phyloP scores from a whole-genome alignment of 257 asterid genomes.

The Rubia yunnanensis region DNA sequence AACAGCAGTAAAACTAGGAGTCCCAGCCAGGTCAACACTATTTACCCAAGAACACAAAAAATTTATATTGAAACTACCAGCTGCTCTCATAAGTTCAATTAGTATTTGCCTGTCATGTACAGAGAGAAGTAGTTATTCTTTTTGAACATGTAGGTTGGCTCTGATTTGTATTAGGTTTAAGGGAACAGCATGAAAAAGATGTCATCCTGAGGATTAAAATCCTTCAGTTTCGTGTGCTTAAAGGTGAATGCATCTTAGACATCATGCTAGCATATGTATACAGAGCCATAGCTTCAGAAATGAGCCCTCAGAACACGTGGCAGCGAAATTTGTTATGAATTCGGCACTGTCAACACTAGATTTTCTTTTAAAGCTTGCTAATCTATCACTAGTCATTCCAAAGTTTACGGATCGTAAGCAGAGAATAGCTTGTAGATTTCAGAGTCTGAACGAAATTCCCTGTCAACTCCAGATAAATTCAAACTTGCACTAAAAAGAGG shows the following conservation, averaged over 20 bases:
- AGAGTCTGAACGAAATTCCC: not conserved
- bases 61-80: not conserved
- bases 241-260: not conserved
- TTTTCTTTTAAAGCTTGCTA: not conserved
- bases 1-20: not conserved
- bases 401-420: not conserved
- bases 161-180: not conserved
- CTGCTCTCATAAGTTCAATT: not conserved
- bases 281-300: not conserved
- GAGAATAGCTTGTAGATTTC: not conserved
- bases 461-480: not conserved
- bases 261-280: not conserved
- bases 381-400: not conserved
- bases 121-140: no score
- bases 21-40: not conserved
- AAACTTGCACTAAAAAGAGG: conserved; percentile 1
- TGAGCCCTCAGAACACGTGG: not conserved
- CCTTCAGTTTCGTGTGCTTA: not conserved
- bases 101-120: not conserved
- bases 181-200: not conserved
- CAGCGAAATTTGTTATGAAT: not conserved
- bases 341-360: not conserved
- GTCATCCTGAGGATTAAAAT: not conserved
- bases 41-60: not conserved
- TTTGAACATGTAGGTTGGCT: not conserved